Evolutionary conservation across 163 green algal genomes (phyloP).

Genomic region (Smithsoniella earleae): DNA sequence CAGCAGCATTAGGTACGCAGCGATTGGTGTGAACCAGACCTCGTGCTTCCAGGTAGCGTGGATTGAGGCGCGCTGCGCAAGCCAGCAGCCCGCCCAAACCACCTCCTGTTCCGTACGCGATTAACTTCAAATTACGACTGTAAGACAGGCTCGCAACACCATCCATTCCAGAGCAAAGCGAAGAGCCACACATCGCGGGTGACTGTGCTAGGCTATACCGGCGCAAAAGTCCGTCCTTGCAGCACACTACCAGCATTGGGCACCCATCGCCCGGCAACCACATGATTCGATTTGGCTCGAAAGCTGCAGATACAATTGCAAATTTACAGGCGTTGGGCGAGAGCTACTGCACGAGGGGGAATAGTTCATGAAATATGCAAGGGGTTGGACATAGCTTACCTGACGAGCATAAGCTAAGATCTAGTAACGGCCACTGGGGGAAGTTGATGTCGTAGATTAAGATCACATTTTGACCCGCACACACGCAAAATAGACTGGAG

Average conservation of each 20-base stretch:
- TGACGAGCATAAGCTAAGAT: no score
- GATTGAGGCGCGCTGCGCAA: neutral
- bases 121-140: neutral
- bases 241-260: neutral
- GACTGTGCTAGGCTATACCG: neutral
- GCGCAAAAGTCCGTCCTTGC: neutral
- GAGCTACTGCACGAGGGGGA: no score
- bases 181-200: no score
- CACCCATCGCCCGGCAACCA: conserved; percentile 9
- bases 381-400: no score
- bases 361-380: no score
- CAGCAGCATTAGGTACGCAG: no score
- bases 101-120: neutral
- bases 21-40: no score
- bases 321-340: no score
- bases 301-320: neutral
- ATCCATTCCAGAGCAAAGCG: neutral
- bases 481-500: no score
- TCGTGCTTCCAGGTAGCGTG: neutral
- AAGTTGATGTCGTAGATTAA: no score
- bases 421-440: no score
- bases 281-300: neutral
- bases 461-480: no score
- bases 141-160: neutral
- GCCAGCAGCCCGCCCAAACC: neutral